These are phyloP conservation scores for Santalum album DNA, from an alignment of 164 flowering plant species.

Conservation along the genomic window DNA sequence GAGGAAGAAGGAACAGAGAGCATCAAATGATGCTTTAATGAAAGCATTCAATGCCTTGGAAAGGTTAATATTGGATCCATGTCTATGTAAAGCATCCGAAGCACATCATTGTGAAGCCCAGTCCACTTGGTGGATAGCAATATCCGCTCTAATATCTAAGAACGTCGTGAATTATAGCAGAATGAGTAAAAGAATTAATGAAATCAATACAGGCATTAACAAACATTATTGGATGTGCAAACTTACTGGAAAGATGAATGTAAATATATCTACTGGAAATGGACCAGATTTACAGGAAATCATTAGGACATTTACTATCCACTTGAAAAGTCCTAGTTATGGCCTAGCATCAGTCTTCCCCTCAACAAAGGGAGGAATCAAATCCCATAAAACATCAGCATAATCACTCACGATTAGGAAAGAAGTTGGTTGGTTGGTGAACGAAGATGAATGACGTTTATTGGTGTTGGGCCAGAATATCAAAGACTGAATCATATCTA, in stretches of 20 bases:
- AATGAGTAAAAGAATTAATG: slow-evolving; percentile 1
- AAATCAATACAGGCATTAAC: neutral
- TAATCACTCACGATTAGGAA: slow-evolving; percentile 60
- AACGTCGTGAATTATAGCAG: neutral
- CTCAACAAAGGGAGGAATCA: slow-evolving; percentile 42
- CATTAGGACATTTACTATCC: slow-evolving; percentile 52
- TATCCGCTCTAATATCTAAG: slow-evolving; percentile 85
- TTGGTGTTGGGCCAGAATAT: too few species aligned
- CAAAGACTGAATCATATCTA: too few species aligned
- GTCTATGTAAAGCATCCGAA: slow-evolving; percentile 73
- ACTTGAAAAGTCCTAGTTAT: slow-evolving; percentile 62
- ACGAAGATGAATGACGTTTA: too few species aligned
- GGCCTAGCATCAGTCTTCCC: slow-evolving; percentile 33
- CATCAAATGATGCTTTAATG: slow-evolving; percentile 39
- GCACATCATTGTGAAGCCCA: slow-evolving; percentile 80
- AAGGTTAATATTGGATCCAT: slow-evolving; percentile 89
- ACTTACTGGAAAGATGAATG: slow-evolving; percentile 82
- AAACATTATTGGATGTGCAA: too few species aligned
- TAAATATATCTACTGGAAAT: slow-evolving; percentile 90
- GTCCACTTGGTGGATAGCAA: slow-evolving; percentile 77
- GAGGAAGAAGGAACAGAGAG: neutral
- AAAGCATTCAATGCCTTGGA: slow-evolving; percentile 88
- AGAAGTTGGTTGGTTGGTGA: too few species aligned
- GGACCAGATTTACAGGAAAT: slow-evolving; percentile 83
- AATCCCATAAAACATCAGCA: slow-evolving; percentile 31